Evolutionary conservation across 805 yeast species (phyloP), one percentile per base, ranked within the genome.

Genomic region (Jamesozyma jinghongensis): DNA sequence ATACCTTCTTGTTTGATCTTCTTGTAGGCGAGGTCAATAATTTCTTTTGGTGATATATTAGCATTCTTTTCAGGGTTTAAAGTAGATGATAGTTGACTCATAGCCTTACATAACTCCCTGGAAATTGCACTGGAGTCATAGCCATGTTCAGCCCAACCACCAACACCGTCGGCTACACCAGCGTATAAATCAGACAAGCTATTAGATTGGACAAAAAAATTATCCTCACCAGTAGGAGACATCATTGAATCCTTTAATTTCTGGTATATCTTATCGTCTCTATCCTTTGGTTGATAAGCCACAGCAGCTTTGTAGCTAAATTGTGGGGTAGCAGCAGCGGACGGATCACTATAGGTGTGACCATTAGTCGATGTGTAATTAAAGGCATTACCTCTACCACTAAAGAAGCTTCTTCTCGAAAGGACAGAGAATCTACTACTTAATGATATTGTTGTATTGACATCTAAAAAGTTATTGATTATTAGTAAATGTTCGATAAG

Each of bases 91-190:
- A 38, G 46, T 42, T 62, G 55, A 16, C 71, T 68, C 54, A 85
- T 69, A 3, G 75, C 67, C 5, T 63, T 63, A 48, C 95, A 81
- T 31, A 90, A 64, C 51, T 85, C 92, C 50, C 94, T 70, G 32
- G 92, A 79, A 44, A 90, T 84, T 6, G 90, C 90, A 43, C 86
- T 74, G 2, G 95, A 84, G 59, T 90, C 96, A 52, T 77, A 82
- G 0, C 97, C 97, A 36, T 84, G 80, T 45, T 85, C 92, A 1
- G 84, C 75, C 97, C 97, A 90, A 3, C 97, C 97, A 13, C 97
- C 97, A 3, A 92, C 97, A 12, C 98, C 98, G 63, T 90, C 98
- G 5, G 96, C 82, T 3, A 84, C 92, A 18, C 90, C 94, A n/a
- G 79, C 70, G 4, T 81, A 74, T 0, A 80, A 46, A 28, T 54